Base-by-base conservation (phyloP, 352 stramenopile genomes). In the Pythium rishiriense region DNA sequence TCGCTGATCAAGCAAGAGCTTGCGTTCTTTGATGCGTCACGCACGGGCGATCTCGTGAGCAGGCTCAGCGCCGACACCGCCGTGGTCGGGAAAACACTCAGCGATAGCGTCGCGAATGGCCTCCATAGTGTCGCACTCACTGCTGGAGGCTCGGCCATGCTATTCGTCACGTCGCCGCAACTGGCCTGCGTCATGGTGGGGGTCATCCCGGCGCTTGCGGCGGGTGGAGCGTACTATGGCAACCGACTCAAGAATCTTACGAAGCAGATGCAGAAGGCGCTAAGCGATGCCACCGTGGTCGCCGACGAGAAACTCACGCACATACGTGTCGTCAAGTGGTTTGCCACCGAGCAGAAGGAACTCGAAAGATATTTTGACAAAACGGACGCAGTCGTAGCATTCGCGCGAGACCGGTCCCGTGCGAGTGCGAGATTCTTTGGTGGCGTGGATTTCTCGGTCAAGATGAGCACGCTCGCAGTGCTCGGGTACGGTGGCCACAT, bases 401-500 rank as follows among this genome's bases (percentile, higher is more conserved):
- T 93, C 21, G 83, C 85, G 14, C 79, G 81, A 5, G 88, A 90
- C 49, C 82, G 83, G 31, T 91, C 82, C 21, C 66, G 94, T 10
- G 81, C 87, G n/a, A 89, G 78, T 54, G 88, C 85, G 6, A 87
- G 76, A 2, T 96, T 96, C 68, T 94, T 94, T 54, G 89, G 87
- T 25, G 79, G 79, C 21, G 86, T 97, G 29, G 83, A 96, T 66
- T 76, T 96, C 9, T 76, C 81, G 21, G 79, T 93, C 17, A 96
- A 97, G 67, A 87, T 96, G 69, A 91, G 85, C 51, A 89, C 97
- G 72, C 78, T 98, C 4, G 87, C 83, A 2, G 85, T 96, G 50
- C 79, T 98, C 19, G 93, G 91, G 59, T 98, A 97, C 71, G 95
- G 93, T n/a, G 96, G 94, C 8, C 81, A 91, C 58, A 88, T 98